Percentiles rank a stretch among this genome's conserved stretches.
Evolutionary conservation across 129 eudicot genomes (phyloP).

Genomic region (Tagetes patula): DNA sequence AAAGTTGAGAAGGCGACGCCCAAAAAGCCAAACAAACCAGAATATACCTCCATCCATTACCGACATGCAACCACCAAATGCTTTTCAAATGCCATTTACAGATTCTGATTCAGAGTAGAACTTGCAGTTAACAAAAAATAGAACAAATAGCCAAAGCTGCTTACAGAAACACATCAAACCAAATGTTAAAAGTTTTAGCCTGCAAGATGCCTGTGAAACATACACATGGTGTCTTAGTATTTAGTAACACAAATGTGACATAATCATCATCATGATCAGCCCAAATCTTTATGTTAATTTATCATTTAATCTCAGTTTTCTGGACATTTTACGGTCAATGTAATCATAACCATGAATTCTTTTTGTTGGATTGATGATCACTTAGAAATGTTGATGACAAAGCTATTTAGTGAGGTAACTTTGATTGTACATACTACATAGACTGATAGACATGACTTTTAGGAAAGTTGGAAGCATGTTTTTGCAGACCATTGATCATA

Average conservation of each 20-base stretch:
- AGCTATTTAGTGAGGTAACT: background rate
- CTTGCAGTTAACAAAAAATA: background rate
- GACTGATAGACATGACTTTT: background rate
- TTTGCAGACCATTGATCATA: background rate
- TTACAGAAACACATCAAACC: slow-evolving; percentile 19
- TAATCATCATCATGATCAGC: slow-evolving; percentile 11
- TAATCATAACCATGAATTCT: slow-evolving; percentile 15
- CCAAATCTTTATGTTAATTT: slow-evolving; percentile 17
- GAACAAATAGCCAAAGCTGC: background rate
- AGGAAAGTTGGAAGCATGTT: background rate
- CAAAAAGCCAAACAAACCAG: slow-evolving; percentile 33
- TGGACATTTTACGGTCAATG: slow-evolving; percentile 12
- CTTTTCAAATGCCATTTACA: slow-evolving; percentile 62
- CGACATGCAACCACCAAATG: slow-evolving; percentile 68
- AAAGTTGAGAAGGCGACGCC: slow-evolving; percentile 47
- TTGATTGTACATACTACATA: background rate
- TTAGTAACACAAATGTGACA: slow-evolving; percentile 16
- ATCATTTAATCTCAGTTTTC: slow-evolving; percentile 12
- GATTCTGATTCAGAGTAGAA: slow-evolving; percentile 75
- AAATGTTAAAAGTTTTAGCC: background rate
- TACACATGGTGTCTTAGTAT: slow-evolving; percentile 7
- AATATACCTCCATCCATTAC: slow-evolving; percentile 64
- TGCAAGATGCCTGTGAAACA: slow-evolving; percentile 11
- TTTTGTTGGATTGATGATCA: slow-evolving; percentile 2
- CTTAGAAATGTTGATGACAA: background rate